Conservation (phyloP, 2,329 filamentous ascomycete genomes). For the Pseudogymnoascus sp. region DNA sequence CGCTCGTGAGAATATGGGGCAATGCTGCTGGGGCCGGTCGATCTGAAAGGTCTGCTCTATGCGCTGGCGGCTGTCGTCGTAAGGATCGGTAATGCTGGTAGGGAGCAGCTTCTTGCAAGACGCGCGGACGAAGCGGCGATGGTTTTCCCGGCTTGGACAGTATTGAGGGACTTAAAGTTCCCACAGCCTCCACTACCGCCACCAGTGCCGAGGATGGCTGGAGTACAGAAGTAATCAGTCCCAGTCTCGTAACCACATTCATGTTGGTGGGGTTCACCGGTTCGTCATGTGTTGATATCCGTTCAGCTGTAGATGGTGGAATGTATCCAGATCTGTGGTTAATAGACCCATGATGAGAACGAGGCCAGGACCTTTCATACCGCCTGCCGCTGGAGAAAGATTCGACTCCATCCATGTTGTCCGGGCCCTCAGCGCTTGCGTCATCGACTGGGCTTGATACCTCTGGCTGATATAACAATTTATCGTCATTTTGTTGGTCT, state of each 20-base stretch:
- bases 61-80: neutral
- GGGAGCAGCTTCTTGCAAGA: neutral
- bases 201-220: neutral
- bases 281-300: neutral
- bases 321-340: neutral
- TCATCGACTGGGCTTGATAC: neutral
- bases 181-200: neutral
- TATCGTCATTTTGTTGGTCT: neutral
- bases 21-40: neutral
- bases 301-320: neutral
- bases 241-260: neutral
- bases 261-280: neutral
- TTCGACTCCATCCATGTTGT: neutral
- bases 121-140: neutral
- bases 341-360: neutral
- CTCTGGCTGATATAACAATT: neutral
- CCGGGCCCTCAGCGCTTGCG: neutral
- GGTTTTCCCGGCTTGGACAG: neutral
- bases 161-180: neutral
- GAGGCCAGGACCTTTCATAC: no score
- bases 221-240: neutral
- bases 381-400: no score
- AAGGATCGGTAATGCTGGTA: neutral
- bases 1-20: neutral
- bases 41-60: neutral